Conservation (phyloP, 2,329 filamentous ascomycete genomes). For the Nemania diffusa region DNA sequence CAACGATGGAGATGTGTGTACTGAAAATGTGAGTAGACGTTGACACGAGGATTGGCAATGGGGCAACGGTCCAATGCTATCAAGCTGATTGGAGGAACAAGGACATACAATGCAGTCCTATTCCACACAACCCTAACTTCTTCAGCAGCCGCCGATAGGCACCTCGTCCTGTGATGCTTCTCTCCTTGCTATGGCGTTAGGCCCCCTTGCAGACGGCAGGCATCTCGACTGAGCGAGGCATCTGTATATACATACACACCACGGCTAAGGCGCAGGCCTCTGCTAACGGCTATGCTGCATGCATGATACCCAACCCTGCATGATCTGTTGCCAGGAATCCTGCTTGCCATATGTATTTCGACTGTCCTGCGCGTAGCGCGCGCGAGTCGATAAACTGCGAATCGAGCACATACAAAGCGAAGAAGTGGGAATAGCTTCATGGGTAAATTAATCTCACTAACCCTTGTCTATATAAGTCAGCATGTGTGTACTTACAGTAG, state of each 20-base stretch:
- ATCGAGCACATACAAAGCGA: background rate
- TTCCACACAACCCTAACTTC: too few relatives aligned
- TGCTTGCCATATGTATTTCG: background rate
- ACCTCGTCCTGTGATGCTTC: slow-evolving; percentile 19
- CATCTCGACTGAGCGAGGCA: background rate
- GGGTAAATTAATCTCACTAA: too few relatives aligned
- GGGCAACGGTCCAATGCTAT: too few relatives aligned
- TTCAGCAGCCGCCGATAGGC: background rate
- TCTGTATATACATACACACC: background rate
- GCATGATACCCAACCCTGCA: slow-evolving; percentile 17
- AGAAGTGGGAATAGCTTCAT: background rate
- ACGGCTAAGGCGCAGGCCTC: background rate
- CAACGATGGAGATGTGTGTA: too few relatives aligned
- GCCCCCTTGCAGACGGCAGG: slow-evolving; percentile 9
- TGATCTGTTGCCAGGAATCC: slow-evolving; percentile 1
- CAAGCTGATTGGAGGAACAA: background rate
- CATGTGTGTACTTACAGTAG: background rate
- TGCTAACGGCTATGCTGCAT: background rate
- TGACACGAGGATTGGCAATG: background rate
- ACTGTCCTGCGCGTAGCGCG: slow-evolving; percentile 19
- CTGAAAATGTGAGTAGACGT: too few relatives aligned
- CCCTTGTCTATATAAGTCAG: background rate
- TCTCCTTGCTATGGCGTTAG: background rate
- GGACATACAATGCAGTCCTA: background rate
- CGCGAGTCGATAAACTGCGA: background rate